Percentiles rank a stretch among this genome's conserved stretches.
Evolutionary conservation across 208 protist genomes (phyloP).

Genomic region (Crithidia expoeki): DNA sequence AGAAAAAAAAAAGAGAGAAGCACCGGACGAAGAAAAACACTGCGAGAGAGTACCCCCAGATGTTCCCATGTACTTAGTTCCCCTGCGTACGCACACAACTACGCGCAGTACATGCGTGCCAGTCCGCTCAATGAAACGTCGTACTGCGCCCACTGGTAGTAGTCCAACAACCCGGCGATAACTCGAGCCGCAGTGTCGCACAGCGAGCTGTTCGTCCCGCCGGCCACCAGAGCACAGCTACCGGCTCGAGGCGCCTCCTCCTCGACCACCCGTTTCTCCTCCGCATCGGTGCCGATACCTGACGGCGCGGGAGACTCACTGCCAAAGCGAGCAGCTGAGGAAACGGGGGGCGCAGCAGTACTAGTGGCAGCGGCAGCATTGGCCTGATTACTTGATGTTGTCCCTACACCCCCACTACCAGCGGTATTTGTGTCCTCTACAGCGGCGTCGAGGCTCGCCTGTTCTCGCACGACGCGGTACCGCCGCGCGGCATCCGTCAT

Average conservation of each 20-base stretch:
- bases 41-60: not conserved
- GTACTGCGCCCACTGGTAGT: conserved; percentile 91
- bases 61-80: not conserved
- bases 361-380: too few species aligned
- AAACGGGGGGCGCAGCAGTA: conserved; percentile 1
- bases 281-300: conserved; percentile 2
- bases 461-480: conserved; percentile 73
- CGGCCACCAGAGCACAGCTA: conserved; percentile 29
- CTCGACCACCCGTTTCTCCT: conserved; percentile 7
- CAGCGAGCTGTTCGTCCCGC: conserved; percentile 46
- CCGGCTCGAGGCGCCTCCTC: not conserved
- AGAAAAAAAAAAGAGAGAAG: not conserved
- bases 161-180: conserved; percentile 77
- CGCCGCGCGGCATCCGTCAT: conserved; percentile 56
- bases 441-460: conserved; percentile 50
- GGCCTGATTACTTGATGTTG: not conserved
- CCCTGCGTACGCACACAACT: not conserved
- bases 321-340: not conserved
- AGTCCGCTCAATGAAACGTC: conserved; percentile 64
- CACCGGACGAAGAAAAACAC: not conserved
- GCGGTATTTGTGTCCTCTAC: conserved; percentile 32
- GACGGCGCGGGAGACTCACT: not conserved
- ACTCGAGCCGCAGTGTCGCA: conserved; percentile 42
- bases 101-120: conserved; percentile 59
- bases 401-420: not conserved